A percentile compares a stretch with the other conserved stretches of the same genome.
Conservation (phyloP, 2,329 filamentous ascomycete genomes). For the Epichloe hybrida region DNA sequence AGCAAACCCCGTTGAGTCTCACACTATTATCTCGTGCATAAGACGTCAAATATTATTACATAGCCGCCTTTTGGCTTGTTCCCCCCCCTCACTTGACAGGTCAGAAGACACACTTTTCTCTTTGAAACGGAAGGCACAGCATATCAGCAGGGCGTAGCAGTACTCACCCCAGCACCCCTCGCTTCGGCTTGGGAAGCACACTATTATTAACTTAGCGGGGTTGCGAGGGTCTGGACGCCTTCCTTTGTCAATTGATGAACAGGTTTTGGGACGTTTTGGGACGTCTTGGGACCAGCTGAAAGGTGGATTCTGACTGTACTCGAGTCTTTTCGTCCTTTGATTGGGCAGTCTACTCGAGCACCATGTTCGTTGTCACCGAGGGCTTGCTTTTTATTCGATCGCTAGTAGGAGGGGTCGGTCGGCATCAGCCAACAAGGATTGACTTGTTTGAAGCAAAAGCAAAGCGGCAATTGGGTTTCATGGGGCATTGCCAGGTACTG, state of each 20-base stretch:
- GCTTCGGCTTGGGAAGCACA: not conserved
- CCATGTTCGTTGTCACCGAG: constrained; percentile 2
- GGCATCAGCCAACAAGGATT: not conserved
- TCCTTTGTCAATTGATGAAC: not conserved
- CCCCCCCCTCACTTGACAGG: constrained; percentile 13
- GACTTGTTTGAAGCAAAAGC: not conserved
- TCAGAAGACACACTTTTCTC: constrained; percentile 10
- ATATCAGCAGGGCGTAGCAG: not conserved
- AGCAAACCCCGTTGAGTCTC: constrained; percentile 10
- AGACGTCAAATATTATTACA: constrained; percentile 8
- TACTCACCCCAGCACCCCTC: not conserved
- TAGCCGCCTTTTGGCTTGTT: constrained; percentile 8
- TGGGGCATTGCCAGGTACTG: not conserved
- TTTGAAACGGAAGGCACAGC: not conserved
- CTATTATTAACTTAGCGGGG: constrained; percentile 1
- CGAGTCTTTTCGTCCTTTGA: not conserved
- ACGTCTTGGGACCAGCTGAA: not conserved
- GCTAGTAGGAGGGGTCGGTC: not conserved
- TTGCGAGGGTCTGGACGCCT: not conserved
- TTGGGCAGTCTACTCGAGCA: not conserved
- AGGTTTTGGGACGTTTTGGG: not conserved
- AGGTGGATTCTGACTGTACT: not conserved
- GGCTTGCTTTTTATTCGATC: not conserved
- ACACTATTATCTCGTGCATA: constrained; percentile 14
- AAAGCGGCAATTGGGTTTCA: not conserved